Percentiles rank a stretch among this genome's conserved stretches.
Conservation (phyloP, 805 yeast genomes). For the Dipodascopsis uninucleata region DNA sequence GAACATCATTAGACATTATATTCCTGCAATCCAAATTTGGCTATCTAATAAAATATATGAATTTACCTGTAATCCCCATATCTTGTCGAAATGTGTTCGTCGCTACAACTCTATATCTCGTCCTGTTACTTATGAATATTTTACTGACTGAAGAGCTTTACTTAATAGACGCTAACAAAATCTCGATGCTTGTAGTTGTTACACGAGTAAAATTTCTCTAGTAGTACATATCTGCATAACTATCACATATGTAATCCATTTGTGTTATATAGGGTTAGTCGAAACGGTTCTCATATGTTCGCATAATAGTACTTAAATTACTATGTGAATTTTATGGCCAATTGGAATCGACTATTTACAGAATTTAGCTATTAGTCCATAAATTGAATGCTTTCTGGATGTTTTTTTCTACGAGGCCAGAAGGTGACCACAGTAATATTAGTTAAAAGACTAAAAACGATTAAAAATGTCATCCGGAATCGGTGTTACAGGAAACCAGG, state of each 20-base stretch:
- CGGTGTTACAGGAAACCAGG: constrained; percentile 44
- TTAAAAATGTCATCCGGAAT: constrained; percentile 39
- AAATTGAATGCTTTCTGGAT: too few relatives aligned
- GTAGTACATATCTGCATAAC: not conserved
- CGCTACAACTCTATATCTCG: not conserved
- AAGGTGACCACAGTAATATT: constrained; percentile 3
- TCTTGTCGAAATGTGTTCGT: not conserved
- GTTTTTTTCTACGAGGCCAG: too few relatives aligned
- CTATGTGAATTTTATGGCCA: too few relatives aligned
- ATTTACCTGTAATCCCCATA: constrained; percentile 16
- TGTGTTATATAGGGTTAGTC: too few relatives aligned
- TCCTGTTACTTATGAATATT: not conserved
- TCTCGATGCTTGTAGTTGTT: not conserved
- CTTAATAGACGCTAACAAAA: not conserved
- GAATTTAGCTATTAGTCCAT: too few relatives aligned
- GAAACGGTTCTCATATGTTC: too few relatives aligned
- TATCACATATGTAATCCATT: too few relatives aligned
- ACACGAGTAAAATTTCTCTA: not conserved
- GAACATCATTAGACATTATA: not conserved
- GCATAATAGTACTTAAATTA: too few relatives aligned
- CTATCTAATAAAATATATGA: not conserved
- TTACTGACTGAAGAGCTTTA: constrained; percentile 1
- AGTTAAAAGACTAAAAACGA: constrained; percentile 2
- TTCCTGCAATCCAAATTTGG: not conserved
- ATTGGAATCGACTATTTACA: too few relatives aligned